Base-by-base conservation (phyloP, 2,329 filamentous ascomycete genomes). In the Akanthomyces lecanii region DNA sequence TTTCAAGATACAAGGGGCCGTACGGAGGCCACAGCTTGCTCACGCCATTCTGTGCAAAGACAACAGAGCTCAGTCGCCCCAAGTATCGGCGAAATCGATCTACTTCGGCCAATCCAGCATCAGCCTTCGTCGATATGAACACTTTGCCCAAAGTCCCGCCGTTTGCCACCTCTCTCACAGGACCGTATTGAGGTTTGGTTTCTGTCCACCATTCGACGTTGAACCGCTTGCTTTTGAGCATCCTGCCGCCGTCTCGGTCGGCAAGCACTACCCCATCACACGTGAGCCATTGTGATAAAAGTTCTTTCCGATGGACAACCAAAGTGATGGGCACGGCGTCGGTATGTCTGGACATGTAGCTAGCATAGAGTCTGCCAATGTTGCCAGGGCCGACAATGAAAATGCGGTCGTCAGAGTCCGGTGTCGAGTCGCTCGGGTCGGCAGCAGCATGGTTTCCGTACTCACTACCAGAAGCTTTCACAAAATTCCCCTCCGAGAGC, bases 11-110 rank as follows among this genome's bases (percentile, higher is more conserved):
- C 2, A 55, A 2, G 30, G 53, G 53, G 18, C 53, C 53, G 25
- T 55, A 42, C 12, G 53, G 53, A 44, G 53, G 36, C 53, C 53
- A 55, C 23, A 44, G 38, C 23, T 55, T 55, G 38, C 38, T 55
- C 36, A 55, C 38, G 16, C 38, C 53, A 12, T 55, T 55, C 5
- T 55, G 53, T 28, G 53, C 53, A 12, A 44, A 55, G 11, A 55
- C 53, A n/a, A 55, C 53, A 12, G 53, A 55, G 53, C 53, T 55
- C 16, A 3, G 21, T 55, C 23, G 36, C 7, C 36, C 53, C 53
- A 55, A 44, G 53, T 55, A 55, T 28, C 16, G 36, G 28, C 53
- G 53, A 1, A 55, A 12, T 3, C 53, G 25, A 12, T 42, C 53
- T n/a, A 23, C 53, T 28, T 55, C 53, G 18, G 23, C 38, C 23